Base-by-base conservation (phyloP, 78 protist genomes). In the Corallochytrium limacisporum region DNA sequence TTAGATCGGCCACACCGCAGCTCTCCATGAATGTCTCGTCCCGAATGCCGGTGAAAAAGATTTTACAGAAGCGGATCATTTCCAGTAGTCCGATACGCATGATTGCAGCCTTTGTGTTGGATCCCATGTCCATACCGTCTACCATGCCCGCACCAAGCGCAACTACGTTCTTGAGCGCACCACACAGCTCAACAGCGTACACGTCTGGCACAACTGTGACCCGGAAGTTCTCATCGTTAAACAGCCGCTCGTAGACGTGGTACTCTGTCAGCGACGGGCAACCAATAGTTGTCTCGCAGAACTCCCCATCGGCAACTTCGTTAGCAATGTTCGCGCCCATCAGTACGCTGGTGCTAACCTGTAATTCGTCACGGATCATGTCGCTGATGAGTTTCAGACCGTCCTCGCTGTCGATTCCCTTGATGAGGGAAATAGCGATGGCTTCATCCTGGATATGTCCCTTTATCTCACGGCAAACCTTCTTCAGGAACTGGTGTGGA, bases 311-410 rank as follows among this genome's bases (percentile, higher is more conserved):
- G 35, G 77, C 83, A 10, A 82, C 73, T 69, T 82, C 88, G 49
- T 43, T 20, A 1, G 88, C 88, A 10, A 82, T 66, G 70, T 82
- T 82, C 42, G 88, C 88, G 42, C 88, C 88, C 75, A 66, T 67
- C 49, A 83, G 62, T 22, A 74, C 83, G 36, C 49, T 2, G 28
- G 6, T 13, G 26, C 18, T 61, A 35, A 69, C 70, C 29, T 31
- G 20, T 3, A 82, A 69, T 28, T n/a, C 26, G 15, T 60, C 62
- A 22, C 28, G 49, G 65, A 82, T 57, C 42, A 73, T 35, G 42
- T 72, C 67, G 6, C 80, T 72, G 40, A 82, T 28, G 37, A 82
- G 75, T 18, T 54, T 36, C 1, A 46, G 5, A 12, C 80, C 80
- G 24, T 62, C 39, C 24, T 43, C 48, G 44, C 67, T 63, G 67